phyloP scores from a whole-genome alignment of 352 stramenopile genomes.

The Pythium rishiriense region DNA sequence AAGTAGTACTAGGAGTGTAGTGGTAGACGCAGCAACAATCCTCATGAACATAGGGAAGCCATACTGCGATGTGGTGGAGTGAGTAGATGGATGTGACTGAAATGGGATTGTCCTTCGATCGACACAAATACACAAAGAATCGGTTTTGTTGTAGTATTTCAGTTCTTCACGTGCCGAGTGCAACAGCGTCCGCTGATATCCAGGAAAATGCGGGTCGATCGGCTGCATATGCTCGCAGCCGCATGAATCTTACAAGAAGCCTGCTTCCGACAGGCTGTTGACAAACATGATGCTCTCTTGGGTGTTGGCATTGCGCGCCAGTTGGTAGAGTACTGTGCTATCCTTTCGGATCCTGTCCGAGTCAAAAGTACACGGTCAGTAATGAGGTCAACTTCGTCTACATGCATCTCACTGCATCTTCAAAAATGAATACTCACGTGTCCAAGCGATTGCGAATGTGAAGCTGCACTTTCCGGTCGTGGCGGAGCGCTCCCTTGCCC shows the following conservation, averaged over 20 bases:
- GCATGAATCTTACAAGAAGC: slow-evolving; percentile 56
- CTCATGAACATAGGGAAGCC: neutral
- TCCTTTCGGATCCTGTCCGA: slow-evolving; percentile 78
- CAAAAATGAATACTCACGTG: slow-evolving; percentile 61
- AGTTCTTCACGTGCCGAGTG: no score
- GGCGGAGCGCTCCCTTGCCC: slow-evolving; percentile 69
- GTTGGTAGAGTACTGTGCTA: slow-evolving; percentile 79
- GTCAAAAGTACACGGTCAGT: slow-evolving; percentile 1
- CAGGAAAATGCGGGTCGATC: no score
- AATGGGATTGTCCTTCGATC: neutral
- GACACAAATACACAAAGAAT: neutral
- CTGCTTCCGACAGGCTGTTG: slow-evolving; percentile 86
- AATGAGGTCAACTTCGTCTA: slow-evolving; percentile 13
- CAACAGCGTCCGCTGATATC: no score
- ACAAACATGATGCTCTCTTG: slow-evolving; percentile 90
- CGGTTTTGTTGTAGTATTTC: neutral
- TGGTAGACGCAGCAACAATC: neutral
- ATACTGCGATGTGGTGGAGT: neutral
- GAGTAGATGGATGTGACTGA: neutral
- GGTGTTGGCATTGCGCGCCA: slow-evolving; percentile 84
- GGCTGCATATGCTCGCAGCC: no score
- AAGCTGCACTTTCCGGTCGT: slow-evolving; percentile 72
- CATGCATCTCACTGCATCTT: no score
- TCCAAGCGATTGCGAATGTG: slow-evolving; percentile 79
- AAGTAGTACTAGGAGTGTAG: neutral